Percentiles rank a stretch among this genome's conserved stretches.
These are phyloP conservation scores for Camelina laxa DNA, from an alignment of 345 rosid species.

Conservation along the genomic window DNA sequence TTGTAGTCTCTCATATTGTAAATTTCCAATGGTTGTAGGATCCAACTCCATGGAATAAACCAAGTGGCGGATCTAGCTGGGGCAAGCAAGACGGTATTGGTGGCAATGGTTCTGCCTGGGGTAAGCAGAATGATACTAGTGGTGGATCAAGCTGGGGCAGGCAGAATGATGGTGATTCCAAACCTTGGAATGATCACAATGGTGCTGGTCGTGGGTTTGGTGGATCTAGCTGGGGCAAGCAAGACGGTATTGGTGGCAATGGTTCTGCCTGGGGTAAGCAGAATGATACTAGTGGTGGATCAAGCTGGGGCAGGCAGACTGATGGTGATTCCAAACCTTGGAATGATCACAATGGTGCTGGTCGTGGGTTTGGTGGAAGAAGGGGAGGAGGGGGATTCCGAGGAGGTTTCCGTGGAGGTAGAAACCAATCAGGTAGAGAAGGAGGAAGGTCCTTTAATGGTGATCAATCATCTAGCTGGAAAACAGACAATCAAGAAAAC, in stretches of 20 bases:
- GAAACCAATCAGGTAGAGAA: constrained; percentile 41
- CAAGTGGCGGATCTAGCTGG: constrained; percentile 36
- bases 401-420: constrained; percentile 47
- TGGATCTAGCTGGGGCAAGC: constrained; percentile 32
- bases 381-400: constrained; percentile 45
- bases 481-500: constrained; percentile 28
- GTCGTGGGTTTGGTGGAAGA: constrained; percentile 50
- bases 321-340: constrained; percentile 19
- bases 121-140: constrained; percentile 29
- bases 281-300: constrained; percentile 30
- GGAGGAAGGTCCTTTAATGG: constrained; percentile 40
- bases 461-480: constrained; percentile 47
- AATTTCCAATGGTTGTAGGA: constrained; percentile 35
- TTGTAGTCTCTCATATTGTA: constrained; percentile 19
- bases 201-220: too few relatives aligned
- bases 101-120: constrained; percentile 42
- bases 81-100: constrained; percentile 14
- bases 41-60: constrained; percentile 41
- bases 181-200: too few relatives aligned
- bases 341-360: constrained; percentile 37
- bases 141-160: constrained; percentile 35
- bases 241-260: constrained; percentile 11
- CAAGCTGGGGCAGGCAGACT: constrained; percentile 36
- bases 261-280: constrained; percentile 38
- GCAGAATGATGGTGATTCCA: too few relatives aligned